phyloP scores from a whole-genome alignment of 2,329 filamentous ascomycete species.

The Chrysosporium queenslandicum region DNA sequence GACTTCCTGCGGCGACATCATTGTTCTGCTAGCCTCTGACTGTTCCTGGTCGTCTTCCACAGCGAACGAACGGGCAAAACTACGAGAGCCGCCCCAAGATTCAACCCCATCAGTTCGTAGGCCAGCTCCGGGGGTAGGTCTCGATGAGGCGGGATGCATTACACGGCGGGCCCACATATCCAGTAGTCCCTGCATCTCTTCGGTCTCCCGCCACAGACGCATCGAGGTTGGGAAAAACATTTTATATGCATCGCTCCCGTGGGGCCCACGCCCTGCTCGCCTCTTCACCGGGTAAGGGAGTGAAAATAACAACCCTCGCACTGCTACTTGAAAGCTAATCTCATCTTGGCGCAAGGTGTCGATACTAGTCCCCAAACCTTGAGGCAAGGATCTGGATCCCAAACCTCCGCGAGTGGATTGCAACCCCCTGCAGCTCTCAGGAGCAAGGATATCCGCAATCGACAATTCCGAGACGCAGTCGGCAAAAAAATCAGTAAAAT shows the following conservation, averaged over 20 bases:
- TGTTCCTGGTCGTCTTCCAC: conserved; percentile 1
- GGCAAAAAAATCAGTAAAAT: conserved; percentile 66
- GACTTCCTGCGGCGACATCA: conserved; percentile 31
- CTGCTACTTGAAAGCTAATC: conserved; percentile 83
- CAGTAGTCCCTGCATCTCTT: conserved; percentile 67
- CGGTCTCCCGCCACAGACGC: conserved; percentile 70
- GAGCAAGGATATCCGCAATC: conserved; percentile 73
- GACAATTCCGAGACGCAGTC: conserved; percentile 81
- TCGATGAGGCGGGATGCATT: conserved; percentile 23
- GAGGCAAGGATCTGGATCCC: conserved; percentile 41
- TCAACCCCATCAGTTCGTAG: conserved; percentile 25
- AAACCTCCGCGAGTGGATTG: conserved; percentile 34
- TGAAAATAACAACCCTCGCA: conserved; percentile 73
- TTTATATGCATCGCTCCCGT: conserved; percentile 56
- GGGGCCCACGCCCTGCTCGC: conserved; percentile 33
- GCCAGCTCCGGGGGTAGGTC: neutral
- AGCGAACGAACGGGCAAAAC: neutral
- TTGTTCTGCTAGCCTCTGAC: conserved; percentile 17
- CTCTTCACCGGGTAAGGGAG: conserved; percentile 76
- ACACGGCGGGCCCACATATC: conserved; percentile 31
- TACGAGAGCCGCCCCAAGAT: conserved; percentile 25
- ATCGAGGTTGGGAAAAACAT: conserved; percentile 89
- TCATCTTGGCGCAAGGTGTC: conserved; percentile 85
- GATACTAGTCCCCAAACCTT: conserved; percentile 48
- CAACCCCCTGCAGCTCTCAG: conserved; percentile 45